Evolutionary conservation across 2,329 filamentous ascomycete genomes (phyloP), one percentile per base, ranked within the genome.

Genomic region (Pseudogymnoascus sp.): DNA sequence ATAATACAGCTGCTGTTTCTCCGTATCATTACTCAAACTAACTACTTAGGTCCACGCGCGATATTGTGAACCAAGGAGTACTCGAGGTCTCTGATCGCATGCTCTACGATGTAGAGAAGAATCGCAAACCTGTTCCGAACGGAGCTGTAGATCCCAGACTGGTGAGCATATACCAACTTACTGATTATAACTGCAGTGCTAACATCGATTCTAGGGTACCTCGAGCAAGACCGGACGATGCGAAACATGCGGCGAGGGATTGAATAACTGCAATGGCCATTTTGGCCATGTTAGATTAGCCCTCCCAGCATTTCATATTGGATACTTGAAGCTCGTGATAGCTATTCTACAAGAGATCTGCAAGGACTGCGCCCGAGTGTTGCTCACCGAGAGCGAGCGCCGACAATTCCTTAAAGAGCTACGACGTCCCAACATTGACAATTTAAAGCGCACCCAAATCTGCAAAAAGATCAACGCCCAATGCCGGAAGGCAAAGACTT

Each of bases 31-130:
- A 31, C 13, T 44, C 35, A 35, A 26, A 39, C 33, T 59, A 31
- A 13, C 2, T 60, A 62, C 13, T 15, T 66, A 92, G 89, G 71
- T 96, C 92, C 26, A 92, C 90, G 69, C 89, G 96, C 72, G 91
- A 97, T 71, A 96, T 97, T 67, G 89, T 96, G 68, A 95, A 93
- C 72, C 94, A 99, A 76, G 92, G 89, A 65, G 92, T 97, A 62
- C 83, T 97, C 67, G 92, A 97, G 75, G 88, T 99, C 62, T 95
- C 90, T n/a, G 90, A 97, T 73, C 86, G 92, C 69, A 87, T 92
- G 74, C 86, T 97, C 64, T 99, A 96, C 79, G 92, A 99, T 73
- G 84, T 96, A 68, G 86, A 89, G 68, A 87, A 87, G 70, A 87
- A 87, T 70, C 86, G 92, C 71, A 83, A 82, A 60, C 85, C 92